A percentile compares a stretch with the other conserved stretches of the same genome.
Conservation (phyloP, 441 rosid genomes). For the Gossypium gossypioides region DNA sequence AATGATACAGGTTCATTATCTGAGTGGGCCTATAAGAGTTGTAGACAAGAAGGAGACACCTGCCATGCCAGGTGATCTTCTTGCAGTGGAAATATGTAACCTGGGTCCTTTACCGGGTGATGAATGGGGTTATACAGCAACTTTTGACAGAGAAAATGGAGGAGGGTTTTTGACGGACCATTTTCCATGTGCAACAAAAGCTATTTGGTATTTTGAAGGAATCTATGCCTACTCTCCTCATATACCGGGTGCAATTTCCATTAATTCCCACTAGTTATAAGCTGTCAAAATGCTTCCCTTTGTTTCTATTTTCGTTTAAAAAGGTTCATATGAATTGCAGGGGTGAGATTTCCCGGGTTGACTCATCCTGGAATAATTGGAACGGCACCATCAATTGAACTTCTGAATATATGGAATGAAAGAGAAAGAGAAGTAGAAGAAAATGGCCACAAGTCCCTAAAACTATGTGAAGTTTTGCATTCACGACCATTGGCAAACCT, state of each 20-base stretch:
- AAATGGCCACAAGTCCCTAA: slow-evolving; percentile 37
- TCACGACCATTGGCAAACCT: slow-evolving; percentile 68
- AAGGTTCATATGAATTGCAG: slow-evolving; percentile 23
- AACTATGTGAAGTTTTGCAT: slow-evolving; percentile 74
- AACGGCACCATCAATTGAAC: slow-evolving; percentile 81
- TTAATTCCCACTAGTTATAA: neutral
- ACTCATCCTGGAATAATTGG: slow-evolving; percentile 84
- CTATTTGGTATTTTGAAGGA: slow-evolving; percentile 93
- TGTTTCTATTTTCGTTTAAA: neutral
- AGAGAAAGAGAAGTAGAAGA: slow-evolving; percentile 68
- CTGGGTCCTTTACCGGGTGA: slow-evolving; percentile 84
- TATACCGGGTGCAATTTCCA: slow-evolving; percentile 46
- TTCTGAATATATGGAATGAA: slow-evolving; percentile 64
- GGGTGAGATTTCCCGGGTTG: slow-evolving; percentile 81
- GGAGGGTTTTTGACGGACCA: slow-evolving; percentile 89
- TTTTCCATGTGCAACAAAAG: slow-evolving; percentile 81
- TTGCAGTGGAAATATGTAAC: slow-evolving; percentile 76
- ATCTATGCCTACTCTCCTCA: slow-evolving; percentile 92
- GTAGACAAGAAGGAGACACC: slow-evolving; percentile 56
- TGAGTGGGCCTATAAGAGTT: slow-evolving; percentile 72
- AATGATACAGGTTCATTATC: slow-evolving; percentile 63
- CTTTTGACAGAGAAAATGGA: slow-evolving; percentile 86
- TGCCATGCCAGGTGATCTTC: slow-evolving; percentile 74
- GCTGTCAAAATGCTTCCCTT: neutral
- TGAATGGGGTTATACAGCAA: slow-evolving; percentile 84